Evolutionary conservation across 345 rosid genomes (phyloP).

Genomic region (Sonneratia caseolaris): DNA sequence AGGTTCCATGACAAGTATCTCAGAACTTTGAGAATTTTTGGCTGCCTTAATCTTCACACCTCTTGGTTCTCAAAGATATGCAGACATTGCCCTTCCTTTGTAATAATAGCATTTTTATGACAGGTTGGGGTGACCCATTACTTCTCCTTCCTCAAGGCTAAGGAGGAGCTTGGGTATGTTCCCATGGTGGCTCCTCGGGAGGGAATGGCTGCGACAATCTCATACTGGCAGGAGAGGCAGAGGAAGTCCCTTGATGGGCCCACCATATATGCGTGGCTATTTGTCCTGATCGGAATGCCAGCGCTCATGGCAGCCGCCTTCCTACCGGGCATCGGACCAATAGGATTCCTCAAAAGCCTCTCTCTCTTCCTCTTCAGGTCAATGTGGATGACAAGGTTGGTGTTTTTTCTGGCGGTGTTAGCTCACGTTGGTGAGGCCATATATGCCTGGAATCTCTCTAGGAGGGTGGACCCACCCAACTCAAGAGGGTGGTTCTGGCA

Average conservation of each 20-base stretch:
- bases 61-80: not conserved
- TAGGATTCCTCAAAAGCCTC: constrained; percentile 39
- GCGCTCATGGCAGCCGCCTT: constrained; percentile 38
- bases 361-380: constrained; percentile 49
- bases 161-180: constrained; percentile 79
- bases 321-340: constrained; percentile 64
- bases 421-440: constrained; percentile 47
- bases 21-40: not conserved
- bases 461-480: constrained; percentile 55
- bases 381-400: constrained; percentile 31
- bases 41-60: not conserved
- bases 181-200: constrained; percentile 71
- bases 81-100: not conserved
- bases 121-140: constrained; percentile 92
- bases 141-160: constrained; percentile 82
- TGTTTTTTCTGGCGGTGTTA: constrained; percentile 22
- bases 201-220: constrained; percentile 81
- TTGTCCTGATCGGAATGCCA: constrained; percentile 38
- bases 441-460: constrained; percentile 57
- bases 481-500: constrained; percentile 90
- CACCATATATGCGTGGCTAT: constrained; percentile 47
- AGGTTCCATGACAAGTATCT: not conserved
- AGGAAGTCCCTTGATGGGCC: constrained; percentile 62
- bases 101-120: not conserved
- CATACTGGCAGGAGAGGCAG: constrained; percentile 68